Evolutionary conservation across 2,329 filamentous ascomycete species (phyloP), one percentile per base, ranked within the genome.

Genomic region (Pyrenophora teres): DNA sequence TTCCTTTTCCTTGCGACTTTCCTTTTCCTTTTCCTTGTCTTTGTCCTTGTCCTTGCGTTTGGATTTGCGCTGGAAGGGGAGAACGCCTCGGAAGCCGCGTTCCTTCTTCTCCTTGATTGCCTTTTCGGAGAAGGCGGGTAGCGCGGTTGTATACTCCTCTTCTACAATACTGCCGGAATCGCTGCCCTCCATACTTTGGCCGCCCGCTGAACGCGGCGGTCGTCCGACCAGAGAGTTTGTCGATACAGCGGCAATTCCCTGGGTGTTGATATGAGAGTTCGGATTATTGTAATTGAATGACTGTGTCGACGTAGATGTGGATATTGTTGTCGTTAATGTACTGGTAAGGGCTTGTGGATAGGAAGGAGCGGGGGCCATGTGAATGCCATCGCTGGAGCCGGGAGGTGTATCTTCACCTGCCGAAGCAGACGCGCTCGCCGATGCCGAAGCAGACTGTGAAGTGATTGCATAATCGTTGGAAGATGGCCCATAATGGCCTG

Each of bases 41-140:
- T 60, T 61, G 8, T 67, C 64, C 40, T 63, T 65, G 32, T 68
- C 62, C 41, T 63, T 65, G 37, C 67, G 64, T 38, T 71, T 73
- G 25, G 70, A 67, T 53, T 71, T 73, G 5, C 70, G 68, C 52
- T 68, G 63, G 50, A 73, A 73, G 1, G 69, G 70, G 6, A 74
- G 54, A 5, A 78, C 69, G 4, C 69, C 70, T 7, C 73, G 67
- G 41, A 77, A 62, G 5, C 75, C 69, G 32, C 75, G 70, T 53
- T 76, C 68, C 33, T 66, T 73, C n/a, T 67, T 68, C 18, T 72
- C 67, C 37, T 72, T 72, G 15, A 50, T 52, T n/a, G 68, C 44
- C 33, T 70, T 69, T 16, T 67, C 63, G 9, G 69, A 68, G 46
- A 74, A 72, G 7, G 64, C 62, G 1, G 72, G 72, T 2, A 75